Base-by-base conservation (phyloP, 2,329 filamentous ascomycete genomes). In the Talaromyces sp. region DNA sequence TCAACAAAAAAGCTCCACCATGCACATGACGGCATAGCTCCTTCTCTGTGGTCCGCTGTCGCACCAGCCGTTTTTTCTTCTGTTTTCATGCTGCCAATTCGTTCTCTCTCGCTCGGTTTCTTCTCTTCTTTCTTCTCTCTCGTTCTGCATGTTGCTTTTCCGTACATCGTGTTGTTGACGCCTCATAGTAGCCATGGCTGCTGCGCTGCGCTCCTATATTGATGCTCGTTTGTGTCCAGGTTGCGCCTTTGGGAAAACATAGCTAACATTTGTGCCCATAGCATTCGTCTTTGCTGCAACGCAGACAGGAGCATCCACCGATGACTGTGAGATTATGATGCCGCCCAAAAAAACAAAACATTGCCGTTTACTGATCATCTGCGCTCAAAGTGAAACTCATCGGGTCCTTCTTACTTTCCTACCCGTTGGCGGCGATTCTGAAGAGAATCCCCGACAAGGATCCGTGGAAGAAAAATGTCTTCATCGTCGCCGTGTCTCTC, bases 381-480 rank as follows among this genome's bases (percentile, higher is more conserved):
- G n/a, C 19, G 9, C 22, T 25, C 55, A 61, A 68, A 97, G 93
- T 99, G 68, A 99, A 99, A 76, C 89, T 98, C 68, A 89, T 97
- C 69, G 88, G 88, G 73, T 92, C 91, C 7, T 96, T 98, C 75
- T 82, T 99, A 55, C 77, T 96, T 44, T 98, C 95, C 11, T 99
- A 96, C 72, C 95, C 95, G 2, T 83, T 99, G 59, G 92, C 95
- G 55, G 95, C 84, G 27, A 75, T 96, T 28, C 83, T 99, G 9
- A 99, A 99, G 77, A 86, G 95, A 58, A 84, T 99, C 22, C 93
- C 95, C 33, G 95, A 99, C 78, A 79, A 85, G 55, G 87, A 89
- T 58, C 93, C 93, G 59, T 87, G 87, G 69, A 84, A 86, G 69
- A 98, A 98, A 79, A 98, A 98, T 75, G 72, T 88, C 17, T 98